Evolutionary conservation across 371 early-diverging fungal species (phyloP), one percentile per base, ranked within the genome.

Genomic region (Syncephalastrum racemosum): DNA sequence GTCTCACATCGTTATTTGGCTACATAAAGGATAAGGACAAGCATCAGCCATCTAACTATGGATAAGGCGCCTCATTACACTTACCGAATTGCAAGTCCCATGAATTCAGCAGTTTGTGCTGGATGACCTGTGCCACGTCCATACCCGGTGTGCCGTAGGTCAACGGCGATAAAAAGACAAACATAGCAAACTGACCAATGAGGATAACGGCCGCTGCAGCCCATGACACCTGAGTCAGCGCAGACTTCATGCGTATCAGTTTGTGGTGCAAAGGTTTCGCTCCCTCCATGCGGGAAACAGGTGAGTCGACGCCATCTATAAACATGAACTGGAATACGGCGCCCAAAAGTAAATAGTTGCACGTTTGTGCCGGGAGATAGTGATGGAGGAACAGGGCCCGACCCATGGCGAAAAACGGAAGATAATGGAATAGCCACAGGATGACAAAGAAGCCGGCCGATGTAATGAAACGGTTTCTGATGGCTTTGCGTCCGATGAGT

Each of bases 361-460:
- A 81, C 36, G 91, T 81, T 1, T 90, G 82, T 8, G 94, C 90
- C 1, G 98, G 98, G 27, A 98, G 76, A 68, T 99, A 99, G 74
- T 99, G 99, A 77, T 98, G 99, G 52, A 98, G 73, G 75, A 98
- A 99, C 15, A 98, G 78, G 25, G 92, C 87, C 47, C 99, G 88
- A 14, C 95, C 97, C 93, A 97, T 93, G 49, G 91, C 59, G 77
- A 95, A 97, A 82, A 98, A 99, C 3, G 99, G 99, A 15, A 95
- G 41, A 66, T 92, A 98, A 70, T 99, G 99, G 27, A 94, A 66
- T 8, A 80, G 56, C 92, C 94, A 99, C 18, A 89, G 92, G 4
- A 90, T 54, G 27, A 91, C 76, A 56, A 96, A 82, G 79, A 95
- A 96, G 0, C 93, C 94, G 19, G 82, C 81, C 0, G 88, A 82